Percentiles rank a stretch among this genome's conserved stretches.
Evolutionary conservation across 139 green algal species (phyloP).

Genomic region (Tetradesmus lagerheimii): DNA sequence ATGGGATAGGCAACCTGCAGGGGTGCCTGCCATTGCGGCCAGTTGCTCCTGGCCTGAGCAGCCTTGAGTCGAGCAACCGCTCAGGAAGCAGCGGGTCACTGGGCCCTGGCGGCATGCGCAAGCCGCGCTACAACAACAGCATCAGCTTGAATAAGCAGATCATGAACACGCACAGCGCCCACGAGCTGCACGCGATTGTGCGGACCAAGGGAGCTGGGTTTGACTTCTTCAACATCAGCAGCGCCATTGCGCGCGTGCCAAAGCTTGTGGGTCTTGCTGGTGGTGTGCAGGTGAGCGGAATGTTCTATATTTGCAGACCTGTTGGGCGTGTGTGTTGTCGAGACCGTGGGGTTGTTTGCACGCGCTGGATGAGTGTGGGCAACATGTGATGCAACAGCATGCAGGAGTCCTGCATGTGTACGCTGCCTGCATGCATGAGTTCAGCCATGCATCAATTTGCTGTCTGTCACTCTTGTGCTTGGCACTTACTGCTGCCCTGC

Average conservation of each 20-base stretch:
- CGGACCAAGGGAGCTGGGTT: conserved; percentile 58
- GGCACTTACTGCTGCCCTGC: background rate
- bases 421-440: background rate
- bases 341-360: background rate
- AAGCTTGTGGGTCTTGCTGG: conserved; percentile 63
- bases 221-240: conserved; percentile 81
- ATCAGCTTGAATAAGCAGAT: conserved; percentile 62
- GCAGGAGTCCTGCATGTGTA: background rate
- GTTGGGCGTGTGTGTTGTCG: background rate
- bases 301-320: background rate
- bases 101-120: background rate
- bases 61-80: background rate
- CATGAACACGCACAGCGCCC: conserved; percentile 47
- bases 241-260: conserved; percentile 74
- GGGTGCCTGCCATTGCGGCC: background rate
- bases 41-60: background rate
- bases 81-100: background rate
- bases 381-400: background rate
- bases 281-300: conserved; percentile 29
- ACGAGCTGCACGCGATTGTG: conserved; percentile 67
- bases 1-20: background rate
- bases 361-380: background rate
- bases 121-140: conserved; percentile 40
- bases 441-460: background rate
- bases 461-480: too few relatives aligned